Conservation (phyloP, 345 rosid species). For the Alliaria petiolata region DNA sequence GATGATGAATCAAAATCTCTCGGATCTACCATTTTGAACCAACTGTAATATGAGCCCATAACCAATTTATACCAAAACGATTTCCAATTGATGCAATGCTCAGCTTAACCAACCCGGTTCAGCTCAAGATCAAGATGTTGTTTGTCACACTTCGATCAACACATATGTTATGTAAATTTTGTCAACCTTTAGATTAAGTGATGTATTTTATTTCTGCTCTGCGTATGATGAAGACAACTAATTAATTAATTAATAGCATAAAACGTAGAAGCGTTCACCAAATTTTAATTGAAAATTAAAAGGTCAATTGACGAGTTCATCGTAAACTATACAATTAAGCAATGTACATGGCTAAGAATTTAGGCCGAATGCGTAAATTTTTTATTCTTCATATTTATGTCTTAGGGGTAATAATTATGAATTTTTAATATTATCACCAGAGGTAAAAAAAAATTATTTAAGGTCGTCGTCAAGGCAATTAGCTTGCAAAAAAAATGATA, state of each 20-base stretch:
- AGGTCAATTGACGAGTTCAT: not conserved
- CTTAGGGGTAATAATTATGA: not conserved
- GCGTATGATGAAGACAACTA: not conserved
- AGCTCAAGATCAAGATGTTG: not conserved
- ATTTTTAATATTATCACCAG: not conserved
- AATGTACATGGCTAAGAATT: conserved; percentile 2
- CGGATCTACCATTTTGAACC: not conserved
- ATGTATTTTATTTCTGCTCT: not conserved
- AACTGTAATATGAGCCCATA: not conserved
- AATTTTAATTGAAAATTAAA: no score
- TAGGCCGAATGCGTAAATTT: not conserved
- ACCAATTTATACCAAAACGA: not conserved
- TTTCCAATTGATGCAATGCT: not conserved
- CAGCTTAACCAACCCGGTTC: not conserved
- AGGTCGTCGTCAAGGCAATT: not conserved
- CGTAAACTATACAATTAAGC: not conserved
- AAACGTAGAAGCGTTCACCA: no score
- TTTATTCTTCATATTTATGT: not conserved
- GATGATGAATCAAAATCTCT: no score
- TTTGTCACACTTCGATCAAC: not conserved
- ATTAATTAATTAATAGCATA: not conserved
- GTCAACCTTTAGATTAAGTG: not conserved
- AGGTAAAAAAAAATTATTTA: not conserved
- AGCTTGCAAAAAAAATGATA: not conserved
- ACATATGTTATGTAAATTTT: not conserved